These are phyloP conservation scores for Nigrospora sphaerica DNA, from an alignment of 2,329 filamentous ascomycete species.

Conservation along the genomic window DNA sequence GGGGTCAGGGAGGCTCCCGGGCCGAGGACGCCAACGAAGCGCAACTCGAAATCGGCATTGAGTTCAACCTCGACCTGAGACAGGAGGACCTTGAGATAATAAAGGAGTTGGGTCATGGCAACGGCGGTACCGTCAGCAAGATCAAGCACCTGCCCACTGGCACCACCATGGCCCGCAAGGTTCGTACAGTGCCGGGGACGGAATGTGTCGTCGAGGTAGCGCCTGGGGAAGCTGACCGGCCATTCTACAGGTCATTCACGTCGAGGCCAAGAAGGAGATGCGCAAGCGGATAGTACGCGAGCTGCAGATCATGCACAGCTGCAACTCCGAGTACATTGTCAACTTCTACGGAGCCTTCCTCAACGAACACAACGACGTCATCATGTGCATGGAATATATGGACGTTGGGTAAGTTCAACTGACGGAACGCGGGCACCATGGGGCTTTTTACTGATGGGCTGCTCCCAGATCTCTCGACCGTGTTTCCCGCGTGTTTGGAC, in stretches of 20 bases:
- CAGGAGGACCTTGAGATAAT: constrained; percentile 89
- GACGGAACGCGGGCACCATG: not conserved
- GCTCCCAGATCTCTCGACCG: constrained; percentile 73
- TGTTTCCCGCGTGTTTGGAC: constrained; percentile 90
- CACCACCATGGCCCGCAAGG: constrained; percentile 97
- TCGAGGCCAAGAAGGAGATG: constrained; percentile 96
- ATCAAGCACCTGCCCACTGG: constrained; percentile 92
- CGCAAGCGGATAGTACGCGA: constrained; percentile 95
- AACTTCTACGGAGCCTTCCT: constrained; percentile 97
- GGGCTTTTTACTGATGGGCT: constrained; percentile 12
- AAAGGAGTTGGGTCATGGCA: constrained; percentile 91
- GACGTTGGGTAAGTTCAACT: constrained; percentile 79
- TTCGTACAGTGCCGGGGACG: constrained; percentile 26
- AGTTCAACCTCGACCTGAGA: constrained; percentile 88
- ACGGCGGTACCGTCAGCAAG: constrained; percentile 97
- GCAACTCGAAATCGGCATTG: constrained; percentile 88
- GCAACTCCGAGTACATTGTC: constrained; percentile 93
- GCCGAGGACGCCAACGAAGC: constrained; percentile 51
- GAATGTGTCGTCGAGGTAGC: no score
- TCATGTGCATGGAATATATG: constrained; percentile 99
- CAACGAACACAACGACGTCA: constrained; percentile 94
- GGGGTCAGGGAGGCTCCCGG: constrained; percentile 23
- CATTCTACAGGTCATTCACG: constrained; percentile 76
- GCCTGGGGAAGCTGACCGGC: not conserved
- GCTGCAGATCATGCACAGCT: constrained; percentile 96